Conservation (phyloP, 257 asterid species). For the Marsdenia floribunda region DNA sequence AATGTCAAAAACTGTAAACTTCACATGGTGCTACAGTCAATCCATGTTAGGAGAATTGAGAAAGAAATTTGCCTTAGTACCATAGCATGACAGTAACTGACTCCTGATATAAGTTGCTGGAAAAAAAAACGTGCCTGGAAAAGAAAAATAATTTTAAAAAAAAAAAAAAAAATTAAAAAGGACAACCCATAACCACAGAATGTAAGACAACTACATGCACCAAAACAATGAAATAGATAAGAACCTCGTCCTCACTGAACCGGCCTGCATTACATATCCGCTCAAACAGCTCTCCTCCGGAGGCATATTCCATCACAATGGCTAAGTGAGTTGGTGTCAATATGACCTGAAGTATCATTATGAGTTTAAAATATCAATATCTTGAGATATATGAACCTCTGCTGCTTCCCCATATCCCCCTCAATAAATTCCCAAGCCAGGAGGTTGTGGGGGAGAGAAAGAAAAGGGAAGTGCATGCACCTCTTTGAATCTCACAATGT, state of each 20-base stretch:
- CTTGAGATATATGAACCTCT: slow-evolving; percentile 8
- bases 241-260: slow-evolving; percentile 96
- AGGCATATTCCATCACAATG: slow-evolving; percentile 97
- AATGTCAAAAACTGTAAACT: neutral
- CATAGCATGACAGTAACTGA: slow-evolving; percentile 96
- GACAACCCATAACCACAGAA: slow-evolving; percentile 13
- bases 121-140: slow-evolving; percentile 89
- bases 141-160: neutral
- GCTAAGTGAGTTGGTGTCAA: slow-evolving; percentile 96
- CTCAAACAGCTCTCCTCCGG: slow-evolving; percentile 97
- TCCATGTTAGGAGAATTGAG: neutral
- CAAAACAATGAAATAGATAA: slow-evolving; percentile 1
- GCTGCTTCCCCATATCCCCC: neutral
- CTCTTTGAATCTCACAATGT: slow-evolving; percentile 87
- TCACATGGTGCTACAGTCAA: neutral
- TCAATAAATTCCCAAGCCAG: neutral
- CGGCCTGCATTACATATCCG: slow-evolving; percentile 97
- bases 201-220: neutral
- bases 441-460: neutral
- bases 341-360: slow-evolving; percentile 46
- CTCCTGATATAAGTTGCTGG: slow-evolving; percentile 98
- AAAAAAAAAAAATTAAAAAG: no score
- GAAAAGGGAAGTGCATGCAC: slow-evolving; percentile 23
- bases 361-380: neutral
- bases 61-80: slow-evolving; percentile 29